Conservation (phyloP, 805 yeast genomes). For the Ogataea haglerorum region DNA sequence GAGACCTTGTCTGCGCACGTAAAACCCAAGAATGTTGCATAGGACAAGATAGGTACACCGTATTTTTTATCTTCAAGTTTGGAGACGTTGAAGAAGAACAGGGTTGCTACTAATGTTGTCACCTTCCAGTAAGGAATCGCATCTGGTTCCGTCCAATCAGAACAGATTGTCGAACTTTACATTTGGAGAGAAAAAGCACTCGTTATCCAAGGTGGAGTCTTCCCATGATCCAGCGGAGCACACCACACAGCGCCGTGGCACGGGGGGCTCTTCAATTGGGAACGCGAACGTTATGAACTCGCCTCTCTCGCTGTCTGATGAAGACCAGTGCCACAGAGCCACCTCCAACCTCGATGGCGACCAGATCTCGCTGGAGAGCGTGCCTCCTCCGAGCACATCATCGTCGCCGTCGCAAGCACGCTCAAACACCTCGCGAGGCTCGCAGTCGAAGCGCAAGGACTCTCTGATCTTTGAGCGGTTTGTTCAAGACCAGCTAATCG, state of each 20-base stretch:
- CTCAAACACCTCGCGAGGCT: conserved; percentile 5
- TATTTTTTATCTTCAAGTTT: neutral
- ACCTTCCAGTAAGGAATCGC: conserved; percentile 24
- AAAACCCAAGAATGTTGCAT: conserved; percentile 3
- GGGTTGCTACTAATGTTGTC: conserved; percentile 18
- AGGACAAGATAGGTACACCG: conserved; percentile 1
- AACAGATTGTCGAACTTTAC: conserved; percentile 16
- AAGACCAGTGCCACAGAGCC: conserved; percentile 8
- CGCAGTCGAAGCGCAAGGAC: conserved; percentile 21
- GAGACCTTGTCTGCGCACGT: conserved; percentile 2
- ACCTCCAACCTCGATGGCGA: conserved; percentile 17
- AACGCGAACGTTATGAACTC: conserved; percentile 13
- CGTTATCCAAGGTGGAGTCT: conserved; percentile 12
- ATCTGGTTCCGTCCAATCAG: conserved; percentile 6
- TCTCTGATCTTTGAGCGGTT: conserved; percentile 64
- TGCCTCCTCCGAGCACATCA: conserved; percentile 6
- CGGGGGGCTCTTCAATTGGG: neutral
- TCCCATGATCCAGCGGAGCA: conserved; percentile 20
- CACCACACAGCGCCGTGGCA: neutral
- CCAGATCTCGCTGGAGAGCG: conserved; percentile 18
- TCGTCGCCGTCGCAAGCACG: conserved; percentile 3
- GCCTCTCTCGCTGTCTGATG: conserved; percentile 23
- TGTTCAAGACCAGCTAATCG: conserved; percentile 54
- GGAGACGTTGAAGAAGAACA: neutral
- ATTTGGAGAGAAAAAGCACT: conserved; percentile 9